These are phyloP conservation scores for Cercospora sp. DNA, from an alignment of 2,329 filamentous ascomycete genomes.

Conservation along the genomic window DNA sequence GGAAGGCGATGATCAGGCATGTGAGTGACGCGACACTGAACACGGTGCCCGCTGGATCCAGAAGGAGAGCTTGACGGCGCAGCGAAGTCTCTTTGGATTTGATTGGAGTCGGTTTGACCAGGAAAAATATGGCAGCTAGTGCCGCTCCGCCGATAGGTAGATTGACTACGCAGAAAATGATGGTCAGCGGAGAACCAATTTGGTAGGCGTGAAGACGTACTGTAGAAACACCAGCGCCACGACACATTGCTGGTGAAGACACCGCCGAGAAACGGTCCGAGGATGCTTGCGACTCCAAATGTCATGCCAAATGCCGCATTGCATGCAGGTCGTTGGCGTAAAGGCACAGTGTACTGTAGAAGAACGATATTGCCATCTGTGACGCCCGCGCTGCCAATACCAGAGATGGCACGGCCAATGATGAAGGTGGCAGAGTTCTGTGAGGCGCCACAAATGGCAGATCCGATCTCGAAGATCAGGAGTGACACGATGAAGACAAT, in stretches of 20 bases:
- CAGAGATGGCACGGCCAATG: constrained; percentile 54
- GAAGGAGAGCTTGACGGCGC: constrained; percentile 25
- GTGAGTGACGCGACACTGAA: constrained; percentile 43
- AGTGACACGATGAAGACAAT: constrained; percentile 44
- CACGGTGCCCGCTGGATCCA: constrained; percentile 45
- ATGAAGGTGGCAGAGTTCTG: constrained; percentile 53
- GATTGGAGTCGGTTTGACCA: constrained; percentile 34
- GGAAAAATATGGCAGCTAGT: constrained; percentile 32
- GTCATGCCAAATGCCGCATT: constrained; percentile 40
- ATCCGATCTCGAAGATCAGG: constrained; percentile 48
- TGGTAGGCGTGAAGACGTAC: constrained; percentile 48
- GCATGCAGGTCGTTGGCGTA: constrained; percentile 28
- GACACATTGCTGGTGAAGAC: constrained; percentile 48
- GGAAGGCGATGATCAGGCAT: constrained; percentile 47
- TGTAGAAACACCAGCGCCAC: constrained; percentile 56
- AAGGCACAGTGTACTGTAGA: constrained; percentile 19
- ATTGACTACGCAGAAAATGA: constrained; percentile 41
- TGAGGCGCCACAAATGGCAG: constrained; percentile 53
- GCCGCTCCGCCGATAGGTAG: constrained; percentile 49
- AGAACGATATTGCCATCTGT: constrained; percentile 43
- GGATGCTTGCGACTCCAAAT: constrained; percentile 47
- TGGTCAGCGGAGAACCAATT: constrained; percentile 40
- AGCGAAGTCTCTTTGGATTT: constrained; percentile 43
- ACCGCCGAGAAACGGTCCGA: constrained; percentile 55
- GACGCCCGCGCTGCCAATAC: constrained; percentile 55